Evolutionary conservation across 2,329 filamentous ascomycete genomes (phyloP).

Genomic region (Zymoseptoria tritici): DNA sequence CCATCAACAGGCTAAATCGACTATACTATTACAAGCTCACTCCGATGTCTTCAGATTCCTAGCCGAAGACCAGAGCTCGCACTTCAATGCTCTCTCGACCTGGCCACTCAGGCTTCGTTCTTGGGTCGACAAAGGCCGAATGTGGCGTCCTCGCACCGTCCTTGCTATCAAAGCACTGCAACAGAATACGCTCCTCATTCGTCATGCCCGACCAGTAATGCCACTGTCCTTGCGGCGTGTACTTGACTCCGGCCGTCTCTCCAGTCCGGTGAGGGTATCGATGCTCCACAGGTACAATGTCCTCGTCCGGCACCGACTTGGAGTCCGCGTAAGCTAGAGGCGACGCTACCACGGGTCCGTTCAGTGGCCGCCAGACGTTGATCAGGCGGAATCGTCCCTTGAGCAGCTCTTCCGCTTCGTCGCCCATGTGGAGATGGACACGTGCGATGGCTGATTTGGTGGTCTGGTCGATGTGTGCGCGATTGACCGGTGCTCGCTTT

Average conservation of each 20-base stretch:
- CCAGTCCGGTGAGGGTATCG: slow-evolving; percentile 64
- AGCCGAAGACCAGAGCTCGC: slow-evolving; percentile 67
- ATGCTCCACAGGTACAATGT: slow-evolving; percentile 66
- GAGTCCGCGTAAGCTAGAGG: slow-evolving; percentile 54
- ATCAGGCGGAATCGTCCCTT: slow-evolving; percentile 69
- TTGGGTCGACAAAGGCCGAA: slow-evolving; percentile 70
- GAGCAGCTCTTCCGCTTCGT: slow-evolving; percentile 61
- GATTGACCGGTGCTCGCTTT: slow-evolving; percentile 59
- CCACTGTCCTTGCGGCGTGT: slow-evolving; percentile 60
- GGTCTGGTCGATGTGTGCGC: slow-evolving; percentile 81
- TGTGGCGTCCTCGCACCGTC: slow-evolving; percentile 50
- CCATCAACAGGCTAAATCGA: neutral
- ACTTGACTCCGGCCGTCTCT: slow-evolving; percentile 63
- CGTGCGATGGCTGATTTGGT: slow-evolving; percentile 56
- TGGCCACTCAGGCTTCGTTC: slow-evolving; percentile 56
- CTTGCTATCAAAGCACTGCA: slow-evolving; percentile 43
- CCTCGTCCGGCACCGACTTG: slow-evolving; percentile 48
- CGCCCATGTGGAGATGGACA: slow-evolving; percentile 58
- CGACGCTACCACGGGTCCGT: slow-evolving; percentile 48
- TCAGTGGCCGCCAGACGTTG: slow-evolving; percentile 72
- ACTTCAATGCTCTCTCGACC: slow-evolving; percentile 86
- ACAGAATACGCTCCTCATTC: slow-evolving; percentile 47
- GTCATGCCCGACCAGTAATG: slow-evolving; percentile 75
- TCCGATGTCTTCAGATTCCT: neutral
- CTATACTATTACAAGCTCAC: neutral